Percentiles rank a stretch among this genome's conserved stretches.
Conservation (phyloP, 2,329 filamentous ascomycete genomes). For the Botrytis fragariae region DNA sequence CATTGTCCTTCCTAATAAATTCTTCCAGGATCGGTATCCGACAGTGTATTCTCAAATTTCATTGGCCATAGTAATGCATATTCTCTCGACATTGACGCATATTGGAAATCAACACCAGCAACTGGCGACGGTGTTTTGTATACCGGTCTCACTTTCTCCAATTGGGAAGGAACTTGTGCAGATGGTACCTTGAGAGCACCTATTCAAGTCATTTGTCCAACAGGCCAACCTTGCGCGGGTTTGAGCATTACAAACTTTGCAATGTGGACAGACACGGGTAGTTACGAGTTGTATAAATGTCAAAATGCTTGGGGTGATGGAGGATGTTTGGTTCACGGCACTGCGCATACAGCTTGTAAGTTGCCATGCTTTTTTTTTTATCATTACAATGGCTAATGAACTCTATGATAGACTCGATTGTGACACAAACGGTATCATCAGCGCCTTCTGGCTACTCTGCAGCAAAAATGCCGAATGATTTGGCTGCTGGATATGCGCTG, state of each 20-base stretch:
- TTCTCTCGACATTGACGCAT: slow-evolving; percentile 54
- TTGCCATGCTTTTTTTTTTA: neutral
- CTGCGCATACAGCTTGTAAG: slow-evolving; percentile 19
- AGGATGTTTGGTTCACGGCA: slow-evolving; percentile 13
- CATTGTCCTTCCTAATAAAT: slow-evolving; percentile 21
- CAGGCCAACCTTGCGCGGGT: slow-evolving; percentile 33
- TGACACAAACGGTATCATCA: slow-evolving; percentile 13
- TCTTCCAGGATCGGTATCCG: slow-evolving; percentile 46
- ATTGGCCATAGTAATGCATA: slow-evolving; percentile 60
- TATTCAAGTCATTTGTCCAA: slow-evolving; percentile 39
- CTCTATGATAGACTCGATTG: slow-evolving; percentile 11
- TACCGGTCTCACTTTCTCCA: slow-evolving; percentile 51
- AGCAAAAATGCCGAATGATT: slow-evolving; percentile 23
- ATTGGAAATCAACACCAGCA: slow-evolving; percentile 48
- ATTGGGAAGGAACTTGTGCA: slow-evolving; percentile 51
- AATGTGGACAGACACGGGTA: slow-evolving; percentile 38
- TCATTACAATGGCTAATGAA: neutral
- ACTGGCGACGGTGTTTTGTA: slow-evolving; percentile 53
- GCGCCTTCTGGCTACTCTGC: slow-evolving; percentile 21
- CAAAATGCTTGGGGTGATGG: slow-evolving; percentile 21
- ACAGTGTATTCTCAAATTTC: slow-evolving; percentile 56
- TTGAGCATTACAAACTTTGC: slow-evolving; percentile 39
- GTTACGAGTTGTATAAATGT: slow-evolving; percentile 18
- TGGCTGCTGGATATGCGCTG: slow-evolving; percentile 17
- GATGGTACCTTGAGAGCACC: slow-evolving; percentile 37